phyloP scores from a whole-genome alignment of 192 early-diverging fungal species.

The Backusella circina region DNA sequence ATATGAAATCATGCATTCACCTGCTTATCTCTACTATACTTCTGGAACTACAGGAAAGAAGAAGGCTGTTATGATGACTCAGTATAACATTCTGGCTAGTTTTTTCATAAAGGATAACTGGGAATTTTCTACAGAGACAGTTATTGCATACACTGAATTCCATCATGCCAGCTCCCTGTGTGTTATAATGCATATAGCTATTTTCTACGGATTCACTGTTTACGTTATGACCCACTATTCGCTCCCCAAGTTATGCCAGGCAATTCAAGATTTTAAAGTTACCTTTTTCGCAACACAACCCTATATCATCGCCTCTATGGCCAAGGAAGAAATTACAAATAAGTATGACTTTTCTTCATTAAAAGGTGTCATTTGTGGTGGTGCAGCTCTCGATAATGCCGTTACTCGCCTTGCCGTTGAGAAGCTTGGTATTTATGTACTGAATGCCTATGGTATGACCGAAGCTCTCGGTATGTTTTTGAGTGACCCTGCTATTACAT shows the following conservation, averaged over 20 bases:
- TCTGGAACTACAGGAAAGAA: slow-evolving; percentile 3
- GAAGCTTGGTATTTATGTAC: not conserved
- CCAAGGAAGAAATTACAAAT: not conserved
- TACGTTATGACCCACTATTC: slow-evolving; percentile 2
- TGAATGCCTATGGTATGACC: not conserved
- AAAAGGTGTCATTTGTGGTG: not conserved
- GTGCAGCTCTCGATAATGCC: not conserved
- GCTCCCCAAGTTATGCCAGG: slow-evolving; percentile 9
- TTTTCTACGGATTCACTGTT: not conserved
- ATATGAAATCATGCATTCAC: not conserved
- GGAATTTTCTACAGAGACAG: not conserved
- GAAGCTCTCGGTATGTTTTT: not conserved
- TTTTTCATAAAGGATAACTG: not conserved
- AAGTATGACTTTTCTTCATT: not conserved
- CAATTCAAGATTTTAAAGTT: not conserved
- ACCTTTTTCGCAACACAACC: not conserved
- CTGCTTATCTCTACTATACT: not conserved
- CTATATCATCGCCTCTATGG: not conserved
- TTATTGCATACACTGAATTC: not conserved
- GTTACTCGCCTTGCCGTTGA: not conserved
- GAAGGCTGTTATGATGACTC: not conserved
- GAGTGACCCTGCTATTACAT: not conserved
- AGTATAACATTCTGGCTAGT: not conserved
- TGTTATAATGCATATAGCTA: not conserved
- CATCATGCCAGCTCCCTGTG: not conserved